phyloP scores from a whole-genome alignment of 768 basidiomycete genomes.

The Pleurotus sapidus region DNA sequence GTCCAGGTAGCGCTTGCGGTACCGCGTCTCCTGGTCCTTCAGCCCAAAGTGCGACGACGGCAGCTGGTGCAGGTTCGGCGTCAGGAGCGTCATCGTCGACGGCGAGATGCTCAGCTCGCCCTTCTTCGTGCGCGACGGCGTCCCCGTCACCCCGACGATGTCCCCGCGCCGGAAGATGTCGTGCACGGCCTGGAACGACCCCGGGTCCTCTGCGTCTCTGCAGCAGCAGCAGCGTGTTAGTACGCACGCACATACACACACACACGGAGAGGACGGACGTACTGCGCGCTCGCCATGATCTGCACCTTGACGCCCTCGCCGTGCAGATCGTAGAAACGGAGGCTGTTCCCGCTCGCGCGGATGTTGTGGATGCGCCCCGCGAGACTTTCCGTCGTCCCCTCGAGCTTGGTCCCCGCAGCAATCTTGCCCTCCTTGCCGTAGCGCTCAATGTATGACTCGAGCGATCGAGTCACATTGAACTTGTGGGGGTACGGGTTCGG shows the following conservation, averaged over 20 bases:
- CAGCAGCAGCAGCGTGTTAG: too few relatives aligned
- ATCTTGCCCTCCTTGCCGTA: constrained; percentile 78
- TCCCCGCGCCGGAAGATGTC: constrained; percentile 93
- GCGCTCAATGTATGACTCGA: constrained; percentile 67
- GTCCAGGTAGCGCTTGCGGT: constrained; percentile 98
- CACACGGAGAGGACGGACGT: constrained; percentile 23
- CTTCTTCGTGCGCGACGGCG: constrained; percentile 89
- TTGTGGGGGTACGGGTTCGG: constrained; percentile 99
- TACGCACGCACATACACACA: not conserved
- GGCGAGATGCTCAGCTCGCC: constrained; percentile 93
- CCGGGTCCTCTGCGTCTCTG: constrained; percentile 65
- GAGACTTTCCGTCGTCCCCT: constrained; percentile 56
- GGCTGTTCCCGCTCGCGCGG: constrained; percentile 75
- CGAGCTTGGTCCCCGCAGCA: constrained; percentile 60
- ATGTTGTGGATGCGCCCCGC: constrained; percentile 94
- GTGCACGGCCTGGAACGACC: constrained; percentile 68
- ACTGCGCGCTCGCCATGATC: constrained; percentile 90
- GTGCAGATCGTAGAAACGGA: constrained; percentile 92
- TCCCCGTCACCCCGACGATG: constrained; percentile 89
- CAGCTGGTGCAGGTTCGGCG: constrained; percentile 95
- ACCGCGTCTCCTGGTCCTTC: constrained; percentile 96
- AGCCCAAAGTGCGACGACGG: constrained; percentile 91
- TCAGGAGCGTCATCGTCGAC: constrained; percentile 77
- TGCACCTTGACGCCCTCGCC: constrained; percentile 93
- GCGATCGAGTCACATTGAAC: constrained; percentile 83